Evolutionary conservation across 768 basidiomycete genomes (phyloP), one percentile per base, ranked within the genome.

Genomic region (Antrodiella citrinella): DNA sequence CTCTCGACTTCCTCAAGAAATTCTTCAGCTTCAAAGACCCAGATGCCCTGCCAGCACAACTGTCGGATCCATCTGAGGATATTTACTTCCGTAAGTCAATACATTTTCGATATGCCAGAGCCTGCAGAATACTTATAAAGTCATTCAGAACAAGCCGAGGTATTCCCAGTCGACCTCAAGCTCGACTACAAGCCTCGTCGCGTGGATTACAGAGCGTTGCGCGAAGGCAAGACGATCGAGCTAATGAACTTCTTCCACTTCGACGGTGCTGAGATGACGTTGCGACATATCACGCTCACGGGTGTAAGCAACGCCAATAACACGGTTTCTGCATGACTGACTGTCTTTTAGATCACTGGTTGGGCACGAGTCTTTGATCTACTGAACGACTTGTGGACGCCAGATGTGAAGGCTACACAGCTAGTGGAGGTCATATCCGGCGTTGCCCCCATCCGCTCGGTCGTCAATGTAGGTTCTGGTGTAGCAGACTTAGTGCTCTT

Each of bases 211-310:
- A 72, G 81, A 54, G 96, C 94, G 7, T 71, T 99, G 51, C 78
- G 83, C 35, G 86, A 93, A 53, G 96, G 96, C 12, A 81, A 77
- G 65, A 93, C 92, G 0, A 95, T 95, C 53, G 96, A 99, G 62
- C 68, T 99, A 43, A 98, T 99, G 95, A 99, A 99, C 64, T 98
- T 99, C 67, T 99, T 99, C 84, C 94, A 98, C 68, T 99, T 98
- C 57, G 96, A 98, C 59, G 94, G 91, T 0, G 89, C 95, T 3
- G 96, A 97, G 66, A 98, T 99, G 92, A 96, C 93, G 0, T 67
- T 99, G 47, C 76, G 96, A 50, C 93, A 96, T 60, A 85, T 98
- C 55, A 91, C 90, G 15, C 65, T 98, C 25, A 81, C 85, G 52
- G 96, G 96, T 24, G 94, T 97, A 64, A 62, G 91, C 74, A 12